Evolutionary conservation across 495 filamentous ascomycete genomes (phyloP).

Genomic region (Chaetomium fimeti): DNA sequence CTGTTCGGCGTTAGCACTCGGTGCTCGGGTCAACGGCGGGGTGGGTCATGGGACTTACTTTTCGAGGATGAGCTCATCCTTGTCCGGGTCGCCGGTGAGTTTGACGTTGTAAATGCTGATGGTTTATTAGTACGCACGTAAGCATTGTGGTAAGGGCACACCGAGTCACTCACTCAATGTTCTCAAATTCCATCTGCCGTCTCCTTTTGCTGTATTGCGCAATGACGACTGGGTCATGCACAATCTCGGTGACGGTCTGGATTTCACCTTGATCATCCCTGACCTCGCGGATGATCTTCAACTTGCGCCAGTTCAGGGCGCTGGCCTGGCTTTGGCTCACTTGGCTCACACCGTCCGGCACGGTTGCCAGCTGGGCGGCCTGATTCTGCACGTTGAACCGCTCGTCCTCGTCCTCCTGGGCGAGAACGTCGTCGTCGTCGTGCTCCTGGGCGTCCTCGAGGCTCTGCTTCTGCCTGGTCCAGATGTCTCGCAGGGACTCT

Average conservation of each 20-base stretch:
- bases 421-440: conserved; percentile 66
- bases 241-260: conserved; percentile 57
- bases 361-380: conserved; percentile 39
- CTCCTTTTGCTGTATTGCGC: conserved; percentile 58
- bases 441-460: conserved; percentile 57
- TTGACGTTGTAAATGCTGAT: conserved; percentile 48
- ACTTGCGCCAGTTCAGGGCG: conserved; percentile 63
- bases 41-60: conserved; percentile 31
- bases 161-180: conserved; percentile 59
- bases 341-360: conserved; percentile 73
- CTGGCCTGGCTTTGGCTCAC: conserved; percentile 75
- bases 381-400: conserved; percentile 54
- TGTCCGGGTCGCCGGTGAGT: conserved; percentile 74
- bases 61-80: conserved; percentile 39
- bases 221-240: conserved; percentile 73
- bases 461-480: conserved; percentile 79
- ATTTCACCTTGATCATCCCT: conserved; percentile 62
- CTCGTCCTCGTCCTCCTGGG: conserved; percentile 55
- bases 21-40: background rate
- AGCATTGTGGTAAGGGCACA: no score
- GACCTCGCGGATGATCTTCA: conserved; percentile 70
- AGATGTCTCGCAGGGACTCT: conserved; percentile 80
- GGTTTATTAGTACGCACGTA: background rate
- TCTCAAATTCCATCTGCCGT: conserved; percentile 58
- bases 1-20: conserved; percentile 40